phyloP scores from a whole-genome alignment of 2,329 filamentous ascomycete genomes.

The Cladosporium sp. region DNA sequence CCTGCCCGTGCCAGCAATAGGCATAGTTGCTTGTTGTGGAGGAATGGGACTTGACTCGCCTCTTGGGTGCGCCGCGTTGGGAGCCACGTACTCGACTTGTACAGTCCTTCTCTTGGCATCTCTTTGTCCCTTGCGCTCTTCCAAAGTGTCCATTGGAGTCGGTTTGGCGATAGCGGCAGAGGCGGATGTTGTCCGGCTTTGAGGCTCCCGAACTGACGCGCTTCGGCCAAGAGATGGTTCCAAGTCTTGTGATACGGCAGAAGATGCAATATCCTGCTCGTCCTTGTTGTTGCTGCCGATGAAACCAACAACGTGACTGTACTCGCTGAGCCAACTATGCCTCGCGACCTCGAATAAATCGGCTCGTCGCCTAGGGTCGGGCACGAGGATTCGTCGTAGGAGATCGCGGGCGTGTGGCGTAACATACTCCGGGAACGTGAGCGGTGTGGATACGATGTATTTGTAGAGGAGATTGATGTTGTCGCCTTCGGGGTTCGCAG shows the following conservation, averaged over 20 bases:
- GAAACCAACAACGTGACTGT: slow-evolving; percentile 92
- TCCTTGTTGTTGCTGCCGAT: slow-evolving; percentile 95
- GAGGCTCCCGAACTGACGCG: slow-evolving; percentile 85
- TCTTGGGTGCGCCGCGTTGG: slow-evolving; percentile 79
- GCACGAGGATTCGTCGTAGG: slow-evolving; percentile 87
- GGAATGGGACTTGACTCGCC: slow-evolving; percentile 53
- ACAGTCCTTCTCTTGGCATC: slow-evolving; percentile 93
- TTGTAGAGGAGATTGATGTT: slow-evolving; percentile 99
- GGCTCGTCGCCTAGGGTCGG: slow-evolving; percentile 89
- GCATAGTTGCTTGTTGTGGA: slow-evolving; percentile 34
- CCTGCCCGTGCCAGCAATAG: slow-evolving; percentile 38
- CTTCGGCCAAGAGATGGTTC: slow-evolving; percentile 75
- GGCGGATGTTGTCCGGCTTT: slow-evolving; percentile 47
- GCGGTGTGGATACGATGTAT: slow-evolving; percentile 94
- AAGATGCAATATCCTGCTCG: slow-evolving; percentile 79
- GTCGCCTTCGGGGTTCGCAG: slow-evolving; percentile 95
- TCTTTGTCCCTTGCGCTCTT: slow-evolving; percentile 50
- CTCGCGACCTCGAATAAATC: slow-evolving; percentile 96
- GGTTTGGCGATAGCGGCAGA: slow-evolving; percentile 18
- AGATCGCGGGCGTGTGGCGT: slow-evolving; percentile 94
- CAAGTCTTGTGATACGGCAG: slow-evolving; percentile 56
- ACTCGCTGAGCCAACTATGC: slow-evolving; percentile 97
- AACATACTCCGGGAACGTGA: slow-evolving; percentile 98
- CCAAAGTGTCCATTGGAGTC: slow-evolving; percentile 22
- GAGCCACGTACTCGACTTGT: slow-evolving; percentile 96